A percentile compares a stretch with the other conserved stretches of the same genome.
Evolutionary conservation across 495 filamentous ascomycete genomes (phyloP).

Genomic region (Arthonia radiata): DNA sequence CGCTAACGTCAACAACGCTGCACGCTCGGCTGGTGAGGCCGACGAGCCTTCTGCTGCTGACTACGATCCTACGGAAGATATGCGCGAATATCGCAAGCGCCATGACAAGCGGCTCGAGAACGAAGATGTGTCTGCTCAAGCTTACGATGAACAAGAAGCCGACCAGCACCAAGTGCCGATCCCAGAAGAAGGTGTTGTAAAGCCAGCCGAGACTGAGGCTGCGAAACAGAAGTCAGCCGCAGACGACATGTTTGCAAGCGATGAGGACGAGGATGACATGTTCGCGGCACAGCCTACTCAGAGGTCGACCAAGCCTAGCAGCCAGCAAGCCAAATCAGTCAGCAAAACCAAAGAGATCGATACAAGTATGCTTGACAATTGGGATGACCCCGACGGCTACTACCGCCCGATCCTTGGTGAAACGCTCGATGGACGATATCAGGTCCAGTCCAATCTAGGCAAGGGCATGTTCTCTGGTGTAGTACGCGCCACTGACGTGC

Average conservation of each 20-base stretch:
- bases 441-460: slow-evolving; percentile 66
- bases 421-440: slow-evolving; percentile 66
- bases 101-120: slow-evolving; percentile 35
- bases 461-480: slow-evolving; percentile 92
- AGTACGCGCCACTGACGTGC: slow-evolving; percentile 66
- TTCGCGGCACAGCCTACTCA: slow-evolving; percentile 45
- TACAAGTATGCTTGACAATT: slow-evolving; percentile 71
- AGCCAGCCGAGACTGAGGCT: slow-evolving; percentile 19
- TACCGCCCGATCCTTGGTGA: slow-evolving; percentile 82
- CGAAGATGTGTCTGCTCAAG: slow-evolving; percentile 29
- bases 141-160: slow-evolving; percentile 35
- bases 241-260: slow-evolving; percentile 83
- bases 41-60: slow-evolving; percentile 80
- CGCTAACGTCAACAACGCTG: slow-evolving; percentile 19
- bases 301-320: slow-evolving; percentile 16
- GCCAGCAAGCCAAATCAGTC: slow-evolving; percentile 19
- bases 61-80: slow-evolving; percentile 82
- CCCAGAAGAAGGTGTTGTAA: too few species aligned
- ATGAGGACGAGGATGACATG: slow-evolving; percentile 72
- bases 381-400: slow-evolving; percentile 84
- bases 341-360: slow-evolving; percentile 39
- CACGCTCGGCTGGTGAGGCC: slow-evolving; percentile 24
- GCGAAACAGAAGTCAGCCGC: slow-evolving; percentile 13
- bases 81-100: slow-evolving; percentile 63
- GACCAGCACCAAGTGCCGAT: slow-evolving; percentile 24